These are phyloP conservation scores for Pyrrhoderma noxium DNA, from an alignment of 1,284 basidiomycete species.

Conservation along the genomic window DNA sequence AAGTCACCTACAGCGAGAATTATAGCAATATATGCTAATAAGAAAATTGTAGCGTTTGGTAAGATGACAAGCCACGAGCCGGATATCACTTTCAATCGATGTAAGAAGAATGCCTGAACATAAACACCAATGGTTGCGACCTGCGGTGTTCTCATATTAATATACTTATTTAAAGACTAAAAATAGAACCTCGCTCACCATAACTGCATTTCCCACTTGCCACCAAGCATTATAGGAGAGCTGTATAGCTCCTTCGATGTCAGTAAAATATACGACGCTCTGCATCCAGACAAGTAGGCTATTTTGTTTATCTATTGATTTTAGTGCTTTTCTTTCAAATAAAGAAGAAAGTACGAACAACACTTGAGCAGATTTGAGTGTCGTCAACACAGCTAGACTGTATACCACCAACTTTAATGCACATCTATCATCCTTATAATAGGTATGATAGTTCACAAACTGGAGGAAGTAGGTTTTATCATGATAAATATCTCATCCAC, in stretches of 20 bases:
- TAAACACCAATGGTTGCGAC: slow-evolving; percentile 29
- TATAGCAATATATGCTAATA: slow-evolving; percentile 26
- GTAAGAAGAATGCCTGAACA: slow-evolving; percentile 28
- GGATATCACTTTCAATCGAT: slow-evolving; percentile 27
- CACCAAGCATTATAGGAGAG: slow-evolving; percentile 30
- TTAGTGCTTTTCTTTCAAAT: background rate
- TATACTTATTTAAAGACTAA: background rate
- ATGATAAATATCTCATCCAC: background rate
- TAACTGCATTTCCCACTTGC: slow-evolving; percentile 26
- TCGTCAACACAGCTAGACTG: slow-evolving; percentile 25
- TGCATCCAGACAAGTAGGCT: slow-evolving; percentile 29
- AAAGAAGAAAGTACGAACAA: slow-evolving; percentile 23
- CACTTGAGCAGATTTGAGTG: slow-evolving; percentile 27
- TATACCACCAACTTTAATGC: slow-evolving; percentile 23
- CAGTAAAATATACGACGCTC: slow-evolving; percentile 26
- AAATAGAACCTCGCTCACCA: slow-evolving; percentile 21
- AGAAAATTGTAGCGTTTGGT: slow-evolving; percentile 22
- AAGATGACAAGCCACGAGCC: slow-evolving; percentile 21
- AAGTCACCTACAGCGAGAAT: slow-evolving; percentile 24
- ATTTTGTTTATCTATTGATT: background rate
- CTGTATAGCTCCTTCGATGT: slow-evolving; percentile 26
- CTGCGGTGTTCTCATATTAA: slow-evolving; percentile 17
- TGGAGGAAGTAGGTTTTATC: slow-evolving; percentile 11
- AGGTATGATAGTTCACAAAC: slow-evolving; percentile 27
- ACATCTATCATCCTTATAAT: slow-evolving; percentile 25